Evolutionary conservation across 139 green algal species (phyloP).

Genomic region (Microglena sp.): DNA sequence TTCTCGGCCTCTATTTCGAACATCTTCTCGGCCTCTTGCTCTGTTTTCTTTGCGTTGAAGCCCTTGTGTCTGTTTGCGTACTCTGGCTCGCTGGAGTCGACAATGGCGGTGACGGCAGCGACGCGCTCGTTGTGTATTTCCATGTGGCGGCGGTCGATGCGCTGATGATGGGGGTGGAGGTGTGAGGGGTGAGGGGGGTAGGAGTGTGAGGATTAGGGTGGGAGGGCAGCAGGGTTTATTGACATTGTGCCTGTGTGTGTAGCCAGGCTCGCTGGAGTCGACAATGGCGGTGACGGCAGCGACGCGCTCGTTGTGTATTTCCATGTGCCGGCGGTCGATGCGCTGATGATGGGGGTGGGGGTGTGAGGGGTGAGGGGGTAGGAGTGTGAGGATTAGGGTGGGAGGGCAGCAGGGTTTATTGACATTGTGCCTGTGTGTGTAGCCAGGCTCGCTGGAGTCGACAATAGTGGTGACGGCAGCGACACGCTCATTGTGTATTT

Average conservation of each 20-base stretch:
- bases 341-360: no score
- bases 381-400: no score
- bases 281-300: not conserved
- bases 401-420: no score
- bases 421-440: no score
- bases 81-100: not conserved
- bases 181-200: no score
- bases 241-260: no score
- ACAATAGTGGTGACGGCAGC: not conserved
- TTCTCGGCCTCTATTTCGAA: not conserved
- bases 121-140: not conserved
- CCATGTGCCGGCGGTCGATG: no score
- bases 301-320: not conserved
- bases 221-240: no score
- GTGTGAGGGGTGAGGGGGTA: no score
- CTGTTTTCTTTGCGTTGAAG: not conserved
- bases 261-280: not conserved
- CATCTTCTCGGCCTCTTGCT: not conserved
- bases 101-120: not conserved
- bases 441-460: not conserved
- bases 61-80: not conserved
- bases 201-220: no score
- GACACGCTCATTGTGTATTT: not conserved
- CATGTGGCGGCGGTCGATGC: no score
- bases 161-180: no score